Conservation (phyloP, 179 eudicot species). For the Amaranthus tricolor region DNA sequence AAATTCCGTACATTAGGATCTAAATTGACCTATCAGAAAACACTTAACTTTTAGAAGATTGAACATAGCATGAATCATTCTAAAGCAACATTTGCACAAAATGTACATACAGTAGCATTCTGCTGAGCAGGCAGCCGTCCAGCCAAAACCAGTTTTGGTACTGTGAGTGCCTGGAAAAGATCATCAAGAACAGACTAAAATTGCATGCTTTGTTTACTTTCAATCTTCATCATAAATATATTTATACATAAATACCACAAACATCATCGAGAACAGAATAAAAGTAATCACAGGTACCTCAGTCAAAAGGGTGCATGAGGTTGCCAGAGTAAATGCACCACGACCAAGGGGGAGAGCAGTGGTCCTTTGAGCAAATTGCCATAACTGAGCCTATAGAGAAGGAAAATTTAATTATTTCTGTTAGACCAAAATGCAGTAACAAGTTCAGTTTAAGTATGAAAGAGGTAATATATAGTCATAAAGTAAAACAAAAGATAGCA, state of each 20-base stretch:
- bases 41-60: not conserved
- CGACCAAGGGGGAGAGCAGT: constrained; percentile 97
- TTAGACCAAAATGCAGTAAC: not conserved
- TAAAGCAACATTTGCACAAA: not conserved
- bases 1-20: constrained; percentile 83
- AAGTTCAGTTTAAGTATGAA: not conserved
- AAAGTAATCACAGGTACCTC: constrained; percentile 50
- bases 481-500: no score
- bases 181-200: not conserved
- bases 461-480: no score
- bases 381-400: constrained; percentile 73
- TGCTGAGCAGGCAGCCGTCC: constrained; percentile 97
- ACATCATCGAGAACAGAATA: constrained; percentile 13
- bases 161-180: constrained; percentile 71
- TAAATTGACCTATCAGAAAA: constrained; percentile 70
- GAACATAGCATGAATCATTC: not conserved
- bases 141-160: constrained; percentile 92
- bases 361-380: constrained; percentile 99
- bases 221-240: constrained; percentile 9
- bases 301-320: constrained; percentile 87
- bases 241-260: constrained; percentile 4
- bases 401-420: constrained; percentile 6
- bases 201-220: not conserved
- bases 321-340: constrained; percentile 95
- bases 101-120: constrained; percentile 79